Percentiles rank a stretch among this genome's conserved stretches.
Conservation (phyloP, 2,329 filamentous ascomycete species). For the Aspergillus sergii region DNA sequence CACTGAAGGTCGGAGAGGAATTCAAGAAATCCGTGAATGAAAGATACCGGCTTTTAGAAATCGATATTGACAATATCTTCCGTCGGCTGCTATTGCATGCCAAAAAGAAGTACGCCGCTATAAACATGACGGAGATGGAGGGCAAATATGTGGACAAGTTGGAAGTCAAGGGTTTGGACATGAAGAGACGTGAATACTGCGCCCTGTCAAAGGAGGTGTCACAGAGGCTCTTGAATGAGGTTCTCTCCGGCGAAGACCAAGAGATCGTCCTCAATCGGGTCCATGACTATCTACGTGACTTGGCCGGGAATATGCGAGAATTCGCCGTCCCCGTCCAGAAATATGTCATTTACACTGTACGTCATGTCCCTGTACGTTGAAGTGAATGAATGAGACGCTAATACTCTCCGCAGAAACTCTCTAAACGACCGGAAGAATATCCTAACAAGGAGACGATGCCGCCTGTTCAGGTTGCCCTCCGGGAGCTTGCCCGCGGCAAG, state of each 20-base stretch:
- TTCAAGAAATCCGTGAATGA: conserved; percentile 97
- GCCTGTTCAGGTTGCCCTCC: conserved; percentile 91
- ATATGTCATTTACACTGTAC: conserved; percentile 89
- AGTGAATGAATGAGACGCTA: conserved; percentile 10
- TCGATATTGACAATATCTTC: conserved; percentile 98
- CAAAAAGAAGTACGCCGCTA: conserved; percentile 98
- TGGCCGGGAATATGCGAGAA: conserved; percentile 84
- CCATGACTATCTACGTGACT: conserved; percentile 86
- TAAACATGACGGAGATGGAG: conserved; percentile 87
- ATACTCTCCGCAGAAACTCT: conserved; percentile 66
- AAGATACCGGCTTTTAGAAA: conserved; percentile 87
- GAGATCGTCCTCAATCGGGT: conserved; percentile 87
- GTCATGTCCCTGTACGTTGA: conserved; percentile 14
- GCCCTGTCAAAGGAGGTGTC: conserved; percentile 94
- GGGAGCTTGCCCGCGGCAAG: conserved; percentile 84
- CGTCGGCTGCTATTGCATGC: conserved; percentile 89
- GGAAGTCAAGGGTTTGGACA: conserved; percentile 97
- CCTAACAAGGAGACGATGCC: conserved; percentile 95
- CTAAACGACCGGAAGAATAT: conserved; percentile 90
- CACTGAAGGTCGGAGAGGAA: conserved; percentile 86
- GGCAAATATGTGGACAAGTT: conserved; percentile 92
- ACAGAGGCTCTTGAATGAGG: conserved; percentile 84
- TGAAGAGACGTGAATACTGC: conserved; percentile 97
- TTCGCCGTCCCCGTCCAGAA: conserved; percentile 74
- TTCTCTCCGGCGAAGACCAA: conserved; percentile 89